Evolutionary conservation across 805 yeast genomes (phyloP).

Genomic region (Candida succiphila): DNA sequence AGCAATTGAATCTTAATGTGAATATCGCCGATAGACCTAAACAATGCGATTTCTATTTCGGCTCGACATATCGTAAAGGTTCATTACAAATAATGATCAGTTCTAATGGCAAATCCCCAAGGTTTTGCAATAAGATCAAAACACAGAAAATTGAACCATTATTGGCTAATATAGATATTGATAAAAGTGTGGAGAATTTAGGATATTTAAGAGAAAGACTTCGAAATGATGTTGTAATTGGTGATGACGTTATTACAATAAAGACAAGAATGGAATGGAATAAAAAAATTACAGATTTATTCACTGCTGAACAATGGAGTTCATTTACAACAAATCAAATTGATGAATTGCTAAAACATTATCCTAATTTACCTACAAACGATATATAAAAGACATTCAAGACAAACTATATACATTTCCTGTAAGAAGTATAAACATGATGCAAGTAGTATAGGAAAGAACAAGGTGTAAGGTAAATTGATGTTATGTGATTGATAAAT

Average conservation of each 20-base stretch:
- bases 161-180: slow-evolving; percentile 31
- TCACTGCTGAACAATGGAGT: slow-evolving; percentile 52
- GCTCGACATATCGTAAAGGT: slow-evolving; percentile 65
- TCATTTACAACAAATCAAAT: slow-evolving; percentile 24
- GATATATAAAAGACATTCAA: not conserved
- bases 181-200: slow-evolving; percentile 50
- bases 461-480: no score
- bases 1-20: slow-evolving; percentile 41
- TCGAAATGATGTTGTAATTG: slow-evolving; percentile 30
- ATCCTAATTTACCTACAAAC: slow-evolving; percentile 37
- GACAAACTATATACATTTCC: no score
- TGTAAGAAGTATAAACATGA: no score
- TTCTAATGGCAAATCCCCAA: slow-evolving; percentile 75
- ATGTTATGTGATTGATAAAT: no score
- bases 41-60: slow-evolving; percentile 81
- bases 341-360: slow-evolving; percentile 32
- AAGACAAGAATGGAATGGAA: slow-evolving; percentile 67
- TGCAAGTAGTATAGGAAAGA: no score
- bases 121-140: slow-evolving; percentile 55
- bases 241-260: slow-evolving; percentile 36
- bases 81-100: slow-evolving; percentile 72
- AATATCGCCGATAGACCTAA: slow-evolving; percentile 81
- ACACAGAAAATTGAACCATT: slow-evolving; percentile 39
- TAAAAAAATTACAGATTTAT: slow-evolving; percentile 50
- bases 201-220: slow-evolving; percentile 43